phyloP scores from a whole-genome alignment of 2,329 filamentous ascomycete genomes.

The Mollisia scopiformis region DNA sequence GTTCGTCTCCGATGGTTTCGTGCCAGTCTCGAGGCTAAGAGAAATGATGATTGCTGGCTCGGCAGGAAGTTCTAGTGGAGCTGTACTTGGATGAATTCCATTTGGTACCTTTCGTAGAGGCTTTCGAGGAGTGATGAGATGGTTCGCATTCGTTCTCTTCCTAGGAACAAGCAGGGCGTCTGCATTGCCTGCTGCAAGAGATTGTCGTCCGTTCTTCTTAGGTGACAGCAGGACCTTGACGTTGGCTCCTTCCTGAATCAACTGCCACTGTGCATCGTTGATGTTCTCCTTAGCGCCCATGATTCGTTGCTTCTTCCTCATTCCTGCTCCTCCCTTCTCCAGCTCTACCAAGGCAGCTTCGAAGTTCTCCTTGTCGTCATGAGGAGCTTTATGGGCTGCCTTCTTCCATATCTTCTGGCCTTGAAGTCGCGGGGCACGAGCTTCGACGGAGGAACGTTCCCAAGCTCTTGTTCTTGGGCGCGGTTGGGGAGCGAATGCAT shows the following conservation, averaged over 20 bases:
- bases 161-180: slow-evolving; percentile 31
- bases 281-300: slow-evolving; percentile 37
- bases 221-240: neutral
- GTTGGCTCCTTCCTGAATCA: slow-evolving; percentile 3
- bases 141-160: slow-evolving; percentile 38
- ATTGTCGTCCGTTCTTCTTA: slow-evolving; percentile 7
- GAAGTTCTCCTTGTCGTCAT: slow-evolving; percentile 28
- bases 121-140: slow-evolving; percentile 37
- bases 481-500: slow-evolving; percentile 31
- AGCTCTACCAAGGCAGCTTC: slow-evolving; percentile 37
- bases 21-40: neutral
- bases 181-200: slow-evolving; percentile 7
- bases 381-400: slow-evolving; percentile 8
- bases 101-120: slow-evolving; percentile 20
- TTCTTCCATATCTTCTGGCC: slow-evolving; percentile 40
- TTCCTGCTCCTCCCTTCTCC: slow-evolving; percentile 35
- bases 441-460: slow-evolving; percentile 35
- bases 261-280: slow-evolving; percentile 37
- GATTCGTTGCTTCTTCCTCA: slow-evolving; percentile 41
- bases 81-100: neutral
- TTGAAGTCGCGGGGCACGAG: slow-evolving; percentile 35
- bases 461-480: slow-evolving; percentile 28
- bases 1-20: neutral
- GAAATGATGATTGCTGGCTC: neutral
- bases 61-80: neutral